Conservation (phyloP, 139 green algal species). For the Eudorina sp. region DNA sequence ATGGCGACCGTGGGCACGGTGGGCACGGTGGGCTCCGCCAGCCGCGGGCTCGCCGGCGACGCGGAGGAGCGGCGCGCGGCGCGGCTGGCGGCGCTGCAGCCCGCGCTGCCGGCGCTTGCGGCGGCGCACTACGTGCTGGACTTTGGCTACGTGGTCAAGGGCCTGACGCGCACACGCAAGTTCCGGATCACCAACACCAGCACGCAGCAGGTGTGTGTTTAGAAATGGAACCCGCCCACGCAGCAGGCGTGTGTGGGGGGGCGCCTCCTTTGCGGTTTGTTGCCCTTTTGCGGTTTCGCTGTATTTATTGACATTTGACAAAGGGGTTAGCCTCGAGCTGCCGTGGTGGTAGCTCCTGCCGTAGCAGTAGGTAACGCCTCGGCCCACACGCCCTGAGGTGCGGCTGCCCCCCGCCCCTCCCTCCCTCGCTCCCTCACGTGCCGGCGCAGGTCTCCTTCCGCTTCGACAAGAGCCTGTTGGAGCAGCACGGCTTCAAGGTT, state of each 20-base stretch:
- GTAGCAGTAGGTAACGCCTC: no score
- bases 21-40: background rate
- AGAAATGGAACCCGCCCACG: no score
- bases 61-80: background rate
- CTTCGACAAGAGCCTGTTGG: conserved; percentile 75
- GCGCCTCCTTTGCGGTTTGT: no score
- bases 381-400: no score
- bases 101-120: conserved; percentile 49
- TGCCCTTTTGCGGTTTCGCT: no score
- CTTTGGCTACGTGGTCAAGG: conserved; percentile 86
- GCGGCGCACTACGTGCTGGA: conserved; percentile 80
- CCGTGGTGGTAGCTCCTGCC: no score
- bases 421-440: background rate
- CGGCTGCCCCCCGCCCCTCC: background rate
- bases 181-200: conserved; percentile 81
- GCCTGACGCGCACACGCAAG: conserved; percentile 61
- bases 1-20: background rate
- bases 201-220: conserved; percentile 62
- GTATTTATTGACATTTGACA: no score
- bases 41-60: background rate
- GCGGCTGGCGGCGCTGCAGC: background rate
- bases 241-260: no score
- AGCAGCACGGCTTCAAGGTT: conserved; percentile 74
- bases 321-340: no score
- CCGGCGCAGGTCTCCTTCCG: conserved; percentile 58